These are phyloP conservation scores for Hypoxylon fuscum DNA, from an alignment of 495 filamentous ascomycete genomes.

Conservation along the genomic window DNA sequence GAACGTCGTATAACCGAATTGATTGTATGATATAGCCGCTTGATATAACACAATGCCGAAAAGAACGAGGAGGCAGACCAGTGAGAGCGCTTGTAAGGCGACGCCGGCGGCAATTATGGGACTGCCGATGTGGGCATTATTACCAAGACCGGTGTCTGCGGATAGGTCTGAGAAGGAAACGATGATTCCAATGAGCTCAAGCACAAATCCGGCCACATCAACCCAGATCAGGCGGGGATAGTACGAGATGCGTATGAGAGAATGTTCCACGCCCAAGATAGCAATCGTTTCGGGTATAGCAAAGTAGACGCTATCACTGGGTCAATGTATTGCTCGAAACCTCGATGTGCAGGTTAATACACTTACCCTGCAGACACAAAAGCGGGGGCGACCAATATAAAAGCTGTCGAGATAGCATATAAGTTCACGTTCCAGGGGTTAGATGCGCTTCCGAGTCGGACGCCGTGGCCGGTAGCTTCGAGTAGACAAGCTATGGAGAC, in stretches of 20 bases:
- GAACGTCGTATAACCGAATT: constrained; percentile 39
- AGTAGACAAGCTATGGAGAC: constrained; percentile 28
- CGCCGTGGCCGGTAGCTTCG: constrained; percentile 27
- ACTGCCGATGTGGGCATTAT: constrained; percentile 16
- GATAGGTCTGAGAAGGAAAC: constrained; percentile 38
- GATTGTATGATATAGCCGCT: constrained; percentile 24
- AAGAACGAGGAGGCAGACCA: constrained; percentile 22
- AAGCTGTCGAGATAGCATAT: constrained; percentile 33
- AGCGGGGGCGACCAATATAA: constrained; percentile 30
- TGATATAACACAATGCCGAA: constrained; percentile 27
- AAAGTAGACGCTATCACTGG: constrained; percentile 30
- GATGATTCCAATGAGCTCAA: constrained; percentile 31
- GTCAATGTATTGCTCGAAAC: constrained; percentile 11
- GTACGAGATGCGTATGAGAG: constrained; percentile 12
- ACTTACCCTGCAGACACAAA: constrained; percentile 35
- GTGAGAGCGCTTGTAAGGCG: constrained; percentile 25
- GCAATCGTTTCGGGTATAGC: constrained; percentile 27
- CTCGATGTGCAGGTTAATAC: neutral
- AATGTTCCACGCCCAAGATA: constrained; percentile 32
- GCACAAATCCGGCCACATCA: constrained; percentile 26
- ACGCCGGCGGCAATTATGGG: constrained; percentile 33
- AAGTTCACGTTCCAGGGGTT: constrained; percentile 36
- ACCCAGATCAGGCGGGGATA: constrained; percentile 32
- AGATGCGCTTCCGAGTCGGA: constrained; percentile 25
- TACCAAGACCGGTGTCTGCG: constrained; percentile 25